Percentiles rank a stretch among this genome's conserved stretches.
phyloP scores from a whole-genome alignment of 2,329 filamentous ascomycete genomes.

The Penicillium brevicompactum region DNA sequence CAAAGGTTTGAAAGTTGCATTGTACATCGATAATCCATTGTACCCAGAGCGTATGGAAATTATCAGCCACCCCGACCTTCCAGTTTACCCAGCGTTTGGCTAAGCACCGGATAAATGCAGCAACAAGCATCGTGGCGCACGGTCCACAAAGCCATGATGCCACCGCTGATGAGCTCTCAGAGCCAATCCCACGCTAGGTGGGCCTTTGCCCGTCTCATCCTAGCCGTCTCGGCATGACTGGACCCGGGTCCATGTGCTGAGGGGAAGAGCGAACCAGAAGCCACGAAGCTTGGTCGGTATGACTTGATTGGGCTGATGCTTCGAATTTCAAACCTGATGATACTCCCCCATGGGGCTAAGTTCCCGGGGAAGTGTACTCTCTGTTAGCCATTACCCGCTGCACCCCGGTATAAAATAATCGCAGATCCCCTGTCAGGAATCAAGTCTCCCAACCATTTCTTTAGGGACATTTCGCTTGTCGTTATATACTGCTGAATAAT shows the following conservation, averaged over 20 bases:
- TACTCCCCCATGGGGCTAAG: constrained; percentile 6
- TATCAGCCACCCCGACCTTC: background rate
- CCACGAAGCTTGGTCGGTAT: constrained; percentile 8
- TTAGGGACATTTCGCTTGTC: background rate
- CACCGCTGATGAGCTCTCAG: background rate
- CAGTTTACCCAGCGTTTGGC: constrained; percentile 1
- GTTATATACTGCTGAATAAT: background rate
- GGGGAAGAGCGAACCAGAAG: background rate
- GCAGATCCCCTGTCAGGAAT: constrained; percentile 2
- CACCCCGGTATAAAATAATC: constrained; percentile 10
- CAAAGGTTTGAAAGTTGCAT: too few relatives aligned
- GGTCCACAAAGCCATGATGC: background rate
- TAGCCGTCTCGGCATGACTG: background rate
- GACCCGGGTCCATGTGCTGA: background rate
- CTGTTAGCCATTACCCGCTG: constrained; percentile 3
- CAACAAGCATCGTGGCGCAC: background rate
- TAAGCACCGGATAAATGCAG: constrained; percentile 6
- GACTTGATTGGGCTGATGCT: constrained; percentile 3
- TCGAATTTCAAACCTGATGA: background rate
- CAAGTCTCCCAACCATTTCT: background rate
- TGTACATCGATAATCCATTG: too few relatives aligned
- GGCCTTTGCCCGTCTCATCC: constrained; percentile 4
- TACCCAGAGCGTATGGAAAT: background rate
- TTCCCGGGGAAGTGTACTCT: background rate
- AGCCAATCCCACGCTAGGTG: constrained; percentile 1